Base-by-base conservation (phyloP, 2,329 filamentous ascomycete genomes). In the Pestalotiopsis sp. region DNA sequence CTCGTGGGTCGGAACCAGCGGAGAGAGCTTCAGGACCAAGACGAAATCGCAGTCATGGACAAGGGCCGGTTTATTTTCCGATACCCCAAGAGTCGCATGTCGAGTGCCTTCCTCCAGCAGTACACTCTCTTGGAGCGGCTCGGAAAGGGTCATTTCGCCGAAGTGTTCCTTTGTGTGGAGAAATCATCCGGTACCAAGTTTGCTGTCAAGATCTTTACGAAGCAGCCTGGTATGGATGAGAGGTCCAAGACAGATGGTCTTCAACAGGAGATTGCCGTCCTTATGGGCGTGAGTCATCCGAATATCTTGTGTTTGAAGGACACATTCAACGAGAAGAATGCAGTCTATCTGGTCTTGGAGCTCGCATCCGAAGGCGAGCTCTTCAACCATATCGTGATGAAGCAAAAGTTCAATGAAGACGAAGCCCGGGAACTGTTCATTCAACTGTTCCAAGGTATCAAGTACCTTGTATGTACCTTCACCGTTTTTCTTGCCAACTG, bases 251-350 rank as follows among this genome's bases (percentile, higher is more conserved):
- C 91, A 5, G 94, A 97, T 69, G 92, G 94, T 2, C 82, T 98
- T 61, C 94, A 98, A 78, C 95, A 98, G 79, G 97, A 99, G 79
- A 97, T 99, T 78, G 95, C 94, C 25, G 94, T 99, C 17, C 83
- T 99, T 70, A 98, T 97, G 94, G 90, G 94, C n/a, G 94, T 99
- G 70, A 97, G 93, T 78, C 96, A 99, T 79, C 93, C 94, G 4
- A 96, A 97, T 73, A 88, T 99, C 66, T 85, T 99, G 14, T 98
- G 95, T 78, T 84, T 99, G 67, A 98, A 97, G 80, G 95, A 97
- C 73, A 97, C 94, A 0, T 99, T 97, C 78, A 93, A 97, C 76
- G 96, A 99, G 79, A 87, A 88, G 63, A 94, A 96, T 73, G 94
- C 93, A 1, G 94, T 98, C 23, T 98, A 97, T 78, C 84, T 99